Conservation (phyloP, 805 yeast genomes). For the Clavispora carvajalis region DNA sequence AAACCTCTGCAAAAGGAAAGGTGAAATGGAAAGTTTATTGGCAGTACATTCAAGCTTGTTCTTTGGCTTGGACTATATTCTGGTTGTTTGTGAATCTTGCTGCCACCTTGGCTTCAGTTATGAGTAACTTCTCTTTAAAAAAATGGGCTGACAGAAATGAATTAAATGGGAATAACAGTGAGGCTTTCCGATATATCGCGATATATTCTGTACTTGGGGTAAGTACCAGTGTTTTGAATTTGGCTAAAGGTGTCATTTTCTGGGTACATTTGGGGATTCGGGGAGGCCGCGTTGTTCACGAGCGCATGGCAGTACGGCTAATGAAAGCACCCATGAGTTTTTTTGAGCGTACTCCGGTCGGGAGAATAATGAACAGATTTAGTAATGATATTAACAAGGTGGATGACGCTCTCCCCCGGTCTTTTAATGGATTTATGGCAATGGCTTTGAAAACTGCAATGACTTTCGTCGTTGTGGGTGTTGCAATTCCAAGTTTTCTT, state of each 20-base stretch:
- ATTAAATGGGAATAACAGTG: slow-evolving; percentile 34
- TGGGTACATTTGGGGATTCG: slow-evolving; percentile 50
- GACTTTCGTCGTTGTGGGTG: slow-evolving; percentile 48
- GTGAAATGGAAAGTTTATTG: slow-evolving; percentile 51
- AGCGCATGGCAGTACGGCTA: slow-evolving; percentile 49
- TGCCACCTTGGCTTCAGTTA: slow-evolving; percentile 28
- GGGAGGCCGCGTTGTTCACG: slow-evolving; percentile 53
- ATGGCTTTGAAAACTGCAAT: slow-evolving; percentile 41
- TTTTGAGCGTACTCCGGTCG: slow-evolving; percentile 66
- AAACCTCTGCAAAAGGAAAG: slow-evolving; percentile 51
- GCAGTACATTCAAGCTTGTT: slow-evolving; percentile 57
- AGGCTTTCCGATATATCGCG: slow-evolving; percentile 43
- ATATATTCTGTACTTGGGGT: slow-evolving; percentile 55
- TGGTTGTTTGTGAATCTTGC: slow-evolving; percentile 28
- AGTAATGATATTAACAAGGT: slow-evolving; percentile 56
- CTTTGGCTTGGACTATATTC: slow-evolving; percentile 42
- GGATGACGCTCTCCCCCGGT: slow-evolving; percentile 53
- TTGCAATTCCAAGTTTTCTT: slow-evolving; percentile 51
- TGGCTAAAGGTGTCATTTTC: slow-evolving; percentile 43
- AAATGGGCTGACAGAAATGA: slow-evolving; percentile 59
- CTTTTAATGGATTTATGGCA: slow-evolving; percentile 44
- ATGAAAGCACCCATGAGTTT: slow-evolving; percentile 59
- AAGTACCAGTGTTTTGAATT: slow-evolving; percentile 43
- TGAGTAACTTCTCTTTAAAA: slow-evolving; percentile 60
- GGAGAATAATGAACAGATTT: slow-evolving; percentile 61